Evolutionary conservation across 192 early-diverging fungal species (phyloP).

Genomic region (Lobosporangium transversale): DNA sequence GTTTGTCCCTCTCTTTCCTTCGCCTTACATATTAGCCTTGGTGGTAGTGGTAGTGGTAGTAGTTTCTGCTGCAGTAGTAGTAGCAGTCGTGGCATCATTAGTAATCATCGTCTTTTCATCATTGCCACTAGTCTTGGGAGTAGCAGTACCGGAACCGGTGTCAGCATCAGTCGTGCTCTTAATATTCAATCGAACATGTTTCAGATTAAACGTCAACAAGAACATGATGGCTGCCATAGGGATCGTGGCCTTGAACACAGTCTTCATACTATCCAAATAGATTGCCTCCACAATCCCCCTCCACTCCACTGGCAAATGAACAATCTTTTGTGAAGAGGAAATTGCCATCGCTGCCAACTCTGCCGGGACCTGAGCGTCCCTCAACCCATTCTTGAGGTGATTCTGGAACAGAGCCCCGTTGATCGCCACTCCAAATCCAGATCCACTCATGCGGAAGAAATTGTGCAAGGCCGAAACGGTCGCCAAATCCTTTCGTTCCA

Average conservation of each 20-base stretch:
- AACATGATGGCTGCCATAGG: conserved; percentile 49
- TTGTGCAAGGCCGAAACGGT: conserved; percentile 52
- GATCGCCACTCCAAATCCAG: conserved; percentile 68
- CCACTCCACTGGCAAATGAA: conserved; percentile 20
- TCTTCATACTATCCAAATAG: conserved; percentile 45
- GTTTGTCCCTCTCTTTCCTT: too few species aligned
- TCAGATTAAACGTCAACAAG: conserved; percentile 34
- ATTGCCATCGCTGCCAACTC: conserved; percentile 20
- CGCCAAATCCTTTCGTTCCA: conserved; percentile 41
- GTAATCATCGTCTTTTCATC: too few species aligned
- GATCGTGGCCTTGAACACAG: conserved; percentile 48
- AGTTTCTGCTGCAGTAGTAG: too few species aligned
- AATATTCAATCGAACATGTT: conserved; percentile 25
- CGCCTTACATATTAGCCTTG: too few species aligned
- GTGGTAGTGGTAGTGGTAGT: too few species aligned
- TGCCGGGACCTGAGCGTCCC: background rate
- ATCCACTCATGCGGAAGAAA: conserved; percentile 60
- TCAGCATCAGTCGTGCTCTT: too few species aligned
- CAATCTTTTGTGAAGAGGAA: conserved; percentile 33
- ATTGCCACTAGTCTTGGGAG: too few species aligned
- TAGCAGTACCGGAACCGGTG: too few species aligned
- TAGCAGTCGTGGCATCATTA: too few species aligned
- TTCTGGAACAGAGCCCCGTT: conserved; percentile 68
- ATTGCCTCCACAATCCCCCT: conserved; percentile 21
- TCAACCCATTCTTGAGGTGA: conserved; percentile 8